Conservation (phyloP, 192 early-diverging fungal species). For the Backusella tuberculispora region DNA sequence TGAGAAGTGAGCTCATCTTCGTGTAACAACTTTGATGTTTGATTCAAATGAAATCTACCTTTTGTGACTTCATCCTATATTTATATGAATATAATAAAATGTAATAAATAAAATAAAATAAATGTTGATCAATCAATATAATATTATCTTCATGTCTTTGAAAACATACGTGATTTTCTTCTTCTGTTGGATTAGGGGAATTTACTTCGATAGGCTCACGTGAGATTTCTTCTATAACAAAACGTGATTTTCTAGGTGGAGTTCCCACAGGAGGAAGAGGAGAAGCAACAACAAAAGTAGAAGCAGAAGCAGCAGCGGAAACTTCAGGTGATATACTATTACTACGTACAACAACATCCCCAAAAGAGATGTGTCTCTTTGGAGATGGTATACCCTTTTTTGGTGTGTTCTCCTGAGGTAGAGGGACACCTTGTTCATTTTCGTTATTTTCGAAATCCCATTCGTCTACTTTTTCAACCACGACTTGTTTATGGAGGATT, state of each 20-base stretch:
- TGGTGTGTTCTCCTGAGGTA: neutral
- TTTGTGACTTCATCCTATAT: constrained; percentile 56
- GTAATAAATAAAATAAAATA: too few relatives aligned
- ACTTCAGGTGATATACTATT: constrained; percentile 10
- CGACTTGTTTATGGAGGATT: constrained; percentile 47
- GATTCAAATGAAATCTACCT: constrained; percentile 73
- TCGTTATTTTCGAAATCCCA: constrained; percentile 70
- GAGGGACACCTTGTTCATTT: constrained; percentile 5
- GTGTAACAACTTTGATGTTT: constrained; percentile 7
- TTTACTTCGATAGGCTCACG: neutral
- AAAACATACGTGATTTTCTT: neutral
- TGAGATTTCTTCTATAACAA: constrained; percentile 38
- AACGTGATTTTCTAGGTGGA: constrained; percentile 39
- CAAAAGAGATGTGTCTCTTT: constrained; percentile 52
- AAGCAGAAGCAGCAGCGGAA: neutral
- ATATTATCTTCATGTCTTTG: too few relatives aligned
- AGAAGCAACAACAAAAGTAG: neutral
- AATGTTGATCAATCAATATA: neutral
- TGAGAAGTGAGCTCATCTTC: neutral
- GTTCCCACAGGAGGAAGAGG: constrained; percentile 18
- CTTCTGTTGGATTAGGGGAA: neutral
- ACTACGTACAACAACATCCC: constrained; percentile 43
- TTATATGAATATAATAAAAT: too few relatives aligned
- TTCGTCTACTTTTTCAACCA: constrained; percentile 53
- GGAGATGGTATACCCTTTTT: neutral